Percentiles rank a stretch among this genome's conserved stretches.
Evolutionary conservation across 2,329 filamentous ascomycete species (phyloP).

Genomic region (Hysterium pulicare): DNA sequence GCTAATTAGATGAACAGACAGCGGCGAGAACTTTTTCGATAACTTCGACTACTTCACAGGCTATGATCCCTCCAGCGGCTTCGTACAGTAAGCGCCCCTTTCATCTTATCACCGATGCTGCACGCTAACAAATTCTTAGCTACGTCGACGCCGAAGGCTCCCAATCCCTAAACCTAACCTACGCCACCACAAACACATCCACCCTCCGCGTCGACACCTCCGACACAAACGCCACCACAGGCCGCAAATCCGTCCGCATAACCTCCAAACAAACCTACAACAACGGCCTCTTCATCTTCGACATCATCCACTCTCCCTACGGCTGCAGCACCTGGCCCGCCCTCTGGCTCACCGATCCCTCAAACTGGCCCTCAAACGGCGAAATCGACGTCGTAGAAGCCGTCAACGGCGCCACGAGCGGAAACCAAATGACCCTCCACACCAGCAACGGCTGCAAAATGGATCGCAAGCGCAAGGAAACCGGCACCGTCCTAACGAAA

Average conservation of each 20-base stretch:
- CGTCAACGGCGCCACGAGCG: conserved; percentile 17
- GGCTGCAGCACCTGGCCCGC: conserved; percentile 25
- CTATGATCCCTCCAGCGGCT: conserved; percentile 21
- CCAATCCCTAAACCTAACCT: conserved; percentile 14
- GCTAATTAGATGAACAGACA: conserved; percentile 7
- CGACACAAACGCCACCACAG: conserved; percentile 19
- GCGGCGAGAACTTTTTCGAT: conserved; percentile 21
- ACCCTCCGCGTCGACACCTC: conserved; percentile 42
- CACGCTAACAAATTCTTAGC: neutral
- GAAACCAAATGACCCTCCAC: conserved; percentile 28
- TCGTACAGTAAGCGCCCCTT: conserved; percentile 12
- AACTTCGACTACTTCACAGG: conserved; percentile 24
- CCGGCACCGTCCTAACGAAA: conserved; percentile 42
- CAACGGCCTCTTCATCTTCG: conserved; percentile 25
- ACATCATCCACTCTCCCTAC: conserved; percentile 25
- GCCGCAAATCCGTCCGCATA: conserved; percentile 23
- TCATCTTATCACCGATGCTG: neutral
- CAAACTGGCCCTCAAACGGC: conserved; percentile 23
- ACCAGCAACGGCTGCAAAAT: conserved; percentile 19
- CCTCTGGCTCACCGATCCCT: conserved; percentile 26
- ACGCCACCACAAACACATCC: conserved; percentile 8
- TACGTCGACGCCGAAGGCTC: conserved; percentile 14
- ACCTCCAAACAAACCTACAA: conserved; percentile 21
- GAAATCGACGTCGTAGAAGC: conserved; percentile 30
- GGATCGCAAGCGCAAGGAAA: conserved; percentile 31